Evolutionary conservation across 345 rosid genomes (phyloP), one percentile per base, ranked within the genome.

Genomic region (Eucalyptus virginea): DNA sequence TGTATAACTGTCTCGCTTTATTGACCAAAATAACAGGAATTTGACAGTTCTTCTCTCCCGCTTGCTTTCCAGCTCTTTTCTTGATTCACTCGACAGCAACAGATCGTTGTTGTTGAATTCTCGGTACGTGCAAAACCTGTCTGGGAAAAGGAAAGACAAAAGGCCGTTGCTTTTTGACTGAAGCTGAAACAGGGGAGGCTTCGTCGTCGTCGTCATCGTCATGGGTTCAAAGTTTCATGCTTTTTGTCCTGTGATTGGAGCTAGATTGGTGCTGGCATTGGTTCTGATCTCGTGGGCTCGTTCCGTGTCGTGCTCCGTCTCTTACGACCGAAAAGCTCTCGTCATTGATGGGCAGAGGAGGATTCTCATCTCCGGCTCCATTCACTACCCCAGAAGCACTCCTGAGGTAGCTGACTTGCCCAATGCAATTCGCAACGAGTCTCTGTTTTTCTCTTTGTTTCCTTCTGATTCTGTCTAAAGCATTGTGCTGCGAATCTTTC

Each of bases 311-410:
- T 52, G 86, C 72, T 88, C 87, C 2, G 95, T 95, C 50, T 91
- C 89, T 23, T 95, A 95, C 47, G 94, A 95, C 89, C 92, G 85
- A 40, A 93, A 93, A 89, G 94, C 96, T 50, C 89, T 95, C 83
- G 92, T 93, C 88, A 93, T 95, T 51, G 60, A 95, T 50, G 97
- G 96, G 26, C 92, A 93, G 34, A 90, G 94, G 88, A 93, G 90
- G 88, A 92, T 95, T 56, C 93, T 95, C 87, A 88, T 95, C 32
- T 94, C 97, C 87, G 97, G 95, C 28, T 95, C 97, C 87, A 93
- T 94, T 62, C 97, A 95, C 85, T 95, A 95, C 65, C 95, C 96
- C 15, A 91, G 97, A 86, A 94, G 95, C 92, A 91, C 97, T 56
- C 96, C 94, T 58, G 90, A 95, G 96, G 97, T 95, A 89, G 3